phyloP scores from a whole-genome alignment of 768 basidiomycete genomes.

The Artomyces pyxidatus region DNA sequence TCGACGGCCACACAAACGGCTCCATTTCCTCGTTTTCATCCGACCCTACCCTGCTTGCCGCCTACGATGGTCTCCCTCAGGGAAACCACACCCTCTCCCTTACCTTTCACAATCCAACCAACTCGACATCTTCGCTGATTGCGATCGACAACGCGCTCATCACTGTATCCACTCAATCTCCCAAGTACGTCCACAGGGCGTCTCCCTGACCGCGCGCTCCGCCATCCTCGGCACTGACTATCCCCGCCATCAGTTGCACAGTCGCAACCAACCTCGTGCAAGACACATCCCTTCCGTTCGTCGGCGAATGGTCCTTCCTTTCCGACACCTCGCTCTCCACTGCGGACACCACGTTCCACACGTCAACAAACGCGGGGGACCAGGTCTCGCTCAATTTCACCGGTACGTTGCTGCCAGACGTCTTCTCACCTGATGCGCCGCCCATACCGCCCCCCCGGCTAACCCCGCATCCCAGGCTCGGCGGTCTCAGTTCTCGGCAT shows the following conservation, averaged over 20 bases:
- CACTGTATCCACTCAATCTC: conserved; percentile 24
- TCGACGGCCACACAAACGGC: conserved; percentile 35
- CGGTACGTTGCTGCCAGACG: too few species aligned
- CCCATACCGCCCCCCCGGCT: background rate
- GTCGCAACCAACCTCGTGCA: conserved; percentile 28
- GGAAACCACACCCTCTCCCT: conserved; percentile 48
- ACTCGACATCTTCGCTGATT: conserved; percentile 29
- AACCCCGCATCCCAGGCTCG: conserved; percentile 36
- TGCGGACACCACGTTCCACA: conserved; percentile 20
- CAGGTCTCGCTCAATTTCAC: conserved; percentile 33
- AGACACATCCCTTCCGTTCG: conserved; percentile 41
- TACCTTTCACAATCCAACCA: conserved; percentile 33
- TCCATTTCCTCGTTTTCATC: conserved; percentile 20
- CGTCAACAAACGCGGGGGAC: conserved; percentile 37
- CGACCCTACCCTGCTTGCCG: conserved; percentile 37
- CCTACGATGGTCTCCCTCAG: conserved; percentile 39
- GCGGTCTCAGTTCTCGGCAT: conserved; percentile 53
- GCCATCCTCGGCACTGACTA: conserved; percentile 12
- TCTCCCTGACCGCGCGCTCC: background rate
- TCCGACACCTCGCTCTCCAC: conserved; percentile 18
- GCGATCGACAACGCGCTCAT: conserved; percentile 53
- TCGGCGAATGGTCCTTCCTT: conserved; percentile 44
- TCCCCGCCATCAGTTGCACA: conserved; percentile 28
- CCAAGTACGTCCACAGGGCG: conserved; percentile 25
- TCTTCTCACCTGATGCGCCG: conserved; percentile 6